Conservation (phyloP, 2,329 filamentous ascomycete species). For the Grosmannia clavigera region DNA sequence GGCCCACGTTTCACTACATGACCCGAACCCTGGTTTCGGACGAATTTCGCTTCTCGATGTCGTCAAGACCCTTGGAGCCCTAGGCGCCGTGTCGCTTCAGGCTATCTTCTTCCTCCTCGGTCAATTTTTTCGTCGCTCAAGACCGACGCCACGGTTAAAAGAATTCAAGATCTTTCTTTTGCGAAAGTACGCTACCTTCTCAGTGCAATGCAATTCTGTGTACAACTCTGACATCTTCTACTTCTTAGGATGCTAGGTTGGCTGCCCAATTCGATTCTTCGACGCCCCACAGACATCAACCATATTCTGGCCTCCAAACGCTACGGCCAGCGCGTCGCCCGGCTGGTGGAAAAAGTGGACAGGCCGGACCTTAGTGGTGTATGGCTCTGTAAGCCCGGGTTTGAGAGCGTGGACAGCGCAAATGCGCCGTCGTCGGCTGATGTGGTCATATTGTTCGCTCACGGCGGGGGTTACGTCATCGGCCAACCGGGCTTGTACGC, state of each 20-base stretch:
- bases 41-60: background rate
- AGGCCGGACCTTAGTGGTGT: background rate
- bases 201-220: background rate
- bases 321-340: conserved; percentile 3
- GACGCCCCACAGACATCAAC: background rate
- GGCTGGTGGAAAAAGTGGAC: background rate
- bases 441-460: background rate
- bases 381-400: background rate
- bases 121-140: background rate
- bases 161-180: background rate
- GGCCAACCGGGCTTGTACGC: background rate
- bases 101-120: background rate
- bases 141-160: background rate
- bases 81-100: background rate
- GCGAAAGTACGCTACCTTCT: background rate
- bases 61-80: background rate
- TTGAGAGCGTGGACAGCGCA: background rate
- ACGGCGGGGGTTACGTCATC: background rate
- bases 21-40: background rate
- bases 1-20: background rate
- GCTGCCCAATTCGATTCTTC: background rate
- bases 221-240: background rate
- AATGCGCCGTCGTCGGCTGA: background rate
- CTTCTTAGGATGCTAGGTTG: background rate
- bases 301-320: background rate